Percentiles rank a stretch among this genome's conserved stretches.
Conservation (phyloP, 176 grass and related monocot genomes). For the Triticum aestivum region DNA sequence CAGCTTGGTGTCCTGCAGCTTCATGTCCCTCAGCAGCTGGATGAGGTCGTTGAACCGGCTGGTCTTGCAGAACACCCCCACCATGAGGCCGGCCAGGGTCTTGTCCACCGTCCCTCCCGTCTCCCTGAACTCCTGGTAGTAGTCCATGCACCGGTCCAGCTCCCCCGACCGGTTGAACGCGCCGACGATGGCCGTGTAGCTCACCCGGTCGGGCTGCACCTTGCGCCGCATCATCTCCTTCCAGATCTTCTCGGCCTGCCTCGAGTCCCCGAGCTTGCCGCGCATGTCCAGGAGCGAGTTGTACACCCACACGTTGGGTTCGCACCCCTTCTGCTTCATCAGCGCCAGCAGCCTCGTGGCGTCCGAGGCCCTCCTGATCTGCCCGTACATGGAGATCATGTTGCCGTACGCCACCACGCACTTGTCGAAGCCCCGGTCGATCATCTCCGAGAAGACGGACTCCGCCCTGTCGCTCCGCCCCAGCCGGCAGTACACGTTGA, state of each 20-base stretch:
- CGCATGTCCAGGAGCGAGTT: constrained; percentile 95
- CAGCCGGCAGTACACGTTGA: constrained; percentile 82
- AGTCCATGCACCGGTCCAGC: constrained; percentile 57
- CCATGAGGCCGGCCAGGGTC: constrained; percentile 70
- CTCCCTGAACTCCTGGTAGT: constrained; percentile 67
- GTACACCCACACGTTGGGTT: constrained; percentile 82
- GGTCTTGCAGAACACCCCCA: constrained; percentile 66
- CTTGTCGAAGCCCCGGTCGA: constrained; percentile 73
- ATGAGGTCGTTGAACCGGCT: constrained; percentile 74
- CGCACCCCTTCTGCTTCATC: constrained; percentile 92
- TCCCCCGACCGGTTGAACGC: constrained; percentile 72
- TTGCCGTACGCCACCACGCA: constrained; percentile 81
- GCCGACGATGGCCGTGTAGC: constrained; percentile 72
- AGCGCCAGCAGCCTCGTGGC: constrained; percentile 68
- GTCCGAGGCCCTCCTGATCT: constrained; percentile 58
- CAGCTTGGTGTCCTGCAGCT: constrained; percentile 42
- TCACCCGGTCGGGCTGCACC: constrained; percentile 57
- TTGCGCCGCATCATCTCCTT: constrained; percentile 82
- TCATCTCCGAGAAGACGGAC: constrained; percentile 67
- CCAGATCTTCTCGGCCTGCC: constrained; percentile 90
- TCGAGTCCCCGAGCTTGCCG: constrained; percentile 51
- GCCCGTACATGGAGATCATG: constrained; percentile 97
- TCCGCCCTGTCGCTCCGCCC: constrained; percentile 71
- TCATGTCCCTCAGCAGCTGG: constrained; percentile 62
- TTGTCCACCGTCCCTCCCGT: constrained; percentile 65